Evolutionary conservation across 23 red algal genomes (phyloP).

Genomic region (Agarophyton chilense): DNA sequence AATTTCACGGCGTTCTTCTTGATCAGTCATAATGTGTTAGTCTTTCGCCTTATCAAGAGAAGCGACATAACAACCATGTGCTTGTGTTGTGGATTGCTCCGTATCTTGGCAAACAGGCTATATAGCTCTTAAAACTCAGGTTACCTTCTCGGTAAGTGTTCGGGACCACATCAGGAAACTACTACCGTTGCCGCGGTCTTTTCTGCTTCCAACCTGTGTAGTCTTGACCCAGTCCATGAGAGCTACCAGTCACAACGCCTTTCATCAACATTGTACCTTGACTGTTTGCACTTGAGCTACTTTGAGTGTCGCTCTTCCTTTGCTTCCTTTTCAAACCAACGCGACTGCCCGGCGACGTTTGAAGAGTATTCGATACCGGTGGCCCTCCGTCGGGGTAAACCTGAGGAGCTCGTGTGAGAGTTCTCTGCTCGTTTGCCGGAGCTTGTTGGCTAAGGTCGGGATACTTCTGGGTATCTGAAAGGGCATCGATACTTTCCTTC

Average conservation of each 20-base stretch:
- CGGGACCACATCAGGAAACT: no score
- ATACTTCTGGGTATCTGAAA: not conserved
- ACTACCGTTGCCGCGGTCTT: slow-evolving; percentile 19
- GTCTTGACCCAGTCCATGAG: not conserved
- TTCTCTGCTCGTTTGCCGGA: not conserved
- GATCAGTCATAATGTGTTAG: no score
- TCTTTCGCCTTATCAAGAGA: no score
- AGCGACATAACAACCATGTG: no score
- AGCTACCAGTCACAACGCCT: slow-evolving; percentile 10
- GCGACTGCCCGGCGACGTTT: not conserved
- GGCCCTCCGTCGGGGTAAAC: not conserved
- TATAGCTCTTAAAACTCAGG: no score
- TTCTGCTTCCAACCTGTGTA: slow-evolving; percentile 7
- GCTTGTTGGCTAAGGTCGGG: not conserved
- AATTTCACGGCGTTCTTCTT: no score
- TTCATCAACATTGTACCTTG: slow-evolving; percentile 24
- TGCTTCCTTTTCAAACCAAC: not conserved
- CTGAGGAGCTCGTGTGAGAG: not conserved
- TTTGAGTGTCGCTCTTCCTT: slow-evolving; percentile 5
- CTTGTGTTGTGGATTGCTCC: no score
- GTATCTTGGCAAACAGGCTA: no score
- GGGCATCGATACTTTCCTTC: not conserved
- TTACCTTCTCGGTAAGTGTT: no score
- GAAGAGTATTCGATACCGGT: not conserved
- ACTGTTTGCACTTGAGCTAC: slow-evolving; percentile 9